Evolutionary conservation across 495 filamentous ascomycete genomes (phyloP).

Genomic region (Penicillium chermesinum): DNA sequence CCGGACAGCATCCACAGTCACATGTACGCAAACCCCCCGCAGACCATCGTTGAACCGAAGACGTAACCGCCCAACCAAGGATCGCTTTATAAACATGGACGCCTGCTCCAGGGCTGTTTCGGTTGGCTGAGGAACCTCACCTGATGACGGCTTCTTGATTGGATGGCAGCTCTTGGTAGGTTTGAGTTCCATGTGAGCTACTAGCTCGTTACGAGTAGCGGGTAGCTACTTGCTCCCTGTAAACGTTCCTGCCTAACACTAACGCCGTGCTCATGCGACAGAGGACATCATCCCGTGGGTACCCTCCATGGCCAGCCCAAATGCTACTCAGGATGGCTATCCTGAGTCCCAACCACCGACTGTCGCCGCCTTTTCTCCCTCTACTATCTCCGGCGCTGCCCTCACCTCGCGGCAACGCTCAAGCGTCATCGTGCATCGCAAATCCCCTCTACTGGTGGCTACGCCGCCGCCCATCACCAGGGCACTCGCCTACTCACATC

Average conservation of each 20-base stretch:
- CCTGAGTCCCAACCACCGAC: slow-evolving; percentile 59
- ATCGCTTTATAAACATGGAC: slow-evolving; percentile 10
- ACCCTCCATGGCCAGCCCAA: slow-evolving; percentile 51
- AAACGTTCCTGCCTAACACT: background rate
- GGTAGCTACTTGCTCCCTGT: too few relatives aligned
- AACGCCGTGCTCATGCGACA: slow-evolving; percentile 21
- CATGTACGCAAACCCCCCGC: slow-evolving; percentile 25
- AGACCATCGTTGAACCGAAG: slow-evolving; percentile 22
- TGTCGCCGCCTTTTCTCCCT: slow-evolving; percentile 80
- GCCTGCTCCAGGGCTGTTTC: slow-evolving; percentile 20
- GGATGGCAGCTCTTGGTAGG: slow-evolving; percentile 62
- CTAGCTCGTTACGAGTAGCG: slow-evolving; percentile 2
- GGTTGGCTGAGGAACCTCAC: slow-evolving; percentile 10
- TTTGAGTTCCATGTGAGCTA: slow-evolving; percentile 3
- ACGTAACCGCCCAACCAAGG: slow-evolving; percentile 5
- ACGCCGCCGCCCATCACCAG: slow-evolving; percentile 92
- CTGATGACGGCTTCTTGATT: slow-evolving; percentile 42
- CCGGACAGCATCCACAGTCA: slow-evolving; percentile 18
- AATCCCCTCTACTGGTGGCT: slow-evolving; percentile 85
- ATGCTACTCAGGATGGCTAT: slow-evolving; percentile 33
- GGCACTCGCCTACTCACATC: slow-evolving; percentile 88
- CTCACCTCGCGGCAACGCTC: slow-evolving; percentile 72
- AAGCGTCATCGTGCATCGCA: slow-evolving; percentile 92
- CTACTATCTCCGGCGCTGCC: slow-evolving; percentile 62
- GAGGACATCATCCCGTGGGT: slow-evolving; percentile 65